A percentile compares a stretch with the other conserved stretches of the same genome.
phyloP scores from a whole-genome alignment of 257 asterid genomes.

The Solanum chmielewskii region DNA sequence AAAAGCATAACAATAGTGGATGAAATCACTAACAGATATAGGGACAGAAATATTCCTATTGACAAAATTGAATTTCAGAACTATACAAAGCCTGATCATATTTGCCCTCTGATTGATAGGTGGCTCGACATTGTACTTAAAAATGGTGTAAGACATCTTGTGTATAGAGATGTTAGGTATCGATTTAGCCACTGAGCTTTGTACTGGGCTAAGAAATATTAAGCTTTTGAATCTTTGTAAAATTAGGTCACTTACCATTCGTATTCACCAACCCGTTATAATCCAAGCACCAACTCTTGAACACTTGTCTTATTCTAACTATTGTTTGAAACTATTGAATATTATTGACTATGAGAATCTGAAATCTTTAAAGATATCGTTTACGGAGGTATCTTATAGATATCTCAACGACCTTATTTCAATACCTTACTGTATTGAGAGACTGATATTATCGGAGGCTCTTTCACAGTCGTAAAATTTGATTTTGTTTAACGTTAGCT shows the following conservation, averaged over 20 bases:
- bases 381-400: not conserved
- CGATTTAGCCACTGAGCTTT: not conserved
- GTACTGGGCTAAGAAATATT: not conserved
- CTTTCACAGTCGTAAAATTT: not conserved
- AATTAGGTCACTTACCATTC: not conserved
- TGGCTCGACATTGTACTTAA: not conserved
- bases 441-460: not conserved
- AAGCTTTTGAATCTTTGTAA: not conserved
- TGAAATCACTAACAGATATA: not conserved
- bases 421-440: not conserved
- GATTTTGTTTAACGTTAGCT: not conserved
- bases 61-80: not conserved
- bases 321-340: not conserved
- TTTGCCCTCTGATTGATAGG: not conserved
- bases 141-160: not conserved
- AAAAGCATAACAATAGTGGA: not conserved
- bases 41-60: not conserved
- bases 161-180: not conserved
- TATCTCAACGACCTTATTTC: not conserved
- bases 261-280: not conserved
- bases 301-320: not conserved
- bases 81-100: not conserved
- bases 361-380: not conserved
- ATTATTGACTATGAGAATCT: not conserved
- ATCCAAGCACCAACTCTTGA: not conserved